phyloP scores from a whole-genome alignment of 768 basidiomycete species.

The Russula abietina region DNA sequence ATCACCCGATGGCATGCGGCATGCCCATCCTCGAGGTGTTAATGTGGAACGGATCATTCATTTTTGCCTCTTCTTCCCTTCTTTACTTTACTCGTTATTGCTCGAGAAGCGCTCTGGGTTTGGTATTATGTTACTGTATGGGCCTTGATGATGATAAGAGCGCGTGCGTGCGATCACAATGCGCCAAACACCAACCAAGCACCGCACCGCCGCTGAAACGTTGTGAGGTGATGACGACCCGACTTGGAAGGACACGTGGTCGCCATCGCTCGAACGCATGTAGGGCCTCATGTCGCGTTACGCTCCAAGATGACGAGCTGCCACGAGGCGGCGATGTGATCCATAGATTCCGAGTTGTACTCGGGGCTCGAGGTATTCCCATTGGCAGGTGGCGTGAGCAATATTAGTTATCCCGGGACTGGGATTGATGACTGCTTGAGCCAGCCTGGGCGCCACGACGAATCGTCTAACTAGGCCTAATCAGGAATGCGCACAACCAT shows the following conservation, averaged over 20 bases:
- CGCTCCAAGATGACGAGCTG: not conserved
- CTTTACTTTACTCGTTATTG: not conserved
- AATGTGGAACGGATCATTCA: not conserved
- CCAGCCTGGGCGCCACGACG: no score
- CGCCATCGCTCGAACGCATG: not conserved
- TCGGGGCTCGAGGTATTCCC: not conserved
- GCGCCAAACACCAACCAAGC: not conserved
- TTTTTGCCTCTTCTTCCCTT: not conserved
- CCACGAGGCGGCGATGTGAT: slow-evolving; percentile 2
- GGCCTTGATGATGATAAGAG: no score
- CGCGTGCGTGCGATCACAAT: not conserved
- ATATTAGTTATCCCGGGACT: no score
- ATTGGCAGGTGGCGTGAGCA: not conserved
- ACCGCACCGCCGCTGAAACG: not conserved
- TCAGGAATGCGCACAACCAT: no score
- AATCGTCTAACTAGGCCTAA: no score
- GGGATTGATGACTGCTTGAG: no score
- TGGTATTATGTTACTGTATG: not conserved
- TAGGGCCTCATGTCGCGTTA: slow-evolving; percentile 2
- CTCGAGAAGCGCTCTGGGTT: not conserved
- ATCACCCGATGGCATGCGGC: not conserved
- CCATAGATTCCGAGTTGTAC: not conserved
- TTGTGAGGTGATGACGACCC: not conserved
- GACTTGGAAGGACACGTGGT: not conserved
- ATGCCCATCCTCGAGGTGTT: slow-evolving; percentile 11